Evolutionary conservation across 306 rosid species (phyloP).

Genomic region (Hippophae gyantsensis): DNA sequence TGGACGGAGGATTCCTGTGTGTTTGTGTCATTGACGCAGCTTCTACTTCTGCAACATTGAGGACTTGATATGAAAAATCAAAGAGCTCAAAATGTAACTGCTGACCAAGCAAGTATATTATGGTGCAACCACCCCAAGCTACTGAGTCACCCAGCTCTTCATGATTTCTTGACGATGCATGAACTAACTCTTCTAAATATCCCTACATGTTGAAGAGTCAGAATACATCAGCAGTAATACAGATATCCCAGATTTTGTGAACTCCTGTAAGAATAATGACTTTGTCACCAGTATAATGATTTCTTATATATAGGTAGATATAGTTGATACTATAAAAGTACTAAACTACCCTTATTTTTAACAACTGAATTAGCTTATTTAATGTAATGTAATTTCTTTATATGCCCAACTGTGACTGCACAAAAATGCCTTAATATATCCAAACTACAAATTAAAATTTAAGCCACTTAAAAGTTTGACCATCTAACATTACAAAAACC

Average conservation of each 20-base stretch:
- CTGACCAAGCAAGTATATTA: conserved; percentile 92
- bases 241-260: conserved; percentile 13
- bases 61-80: conserved; percentile 90
- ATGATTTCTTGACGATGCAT: conserved; percentile 49
- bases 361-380: too few relatives aligned
- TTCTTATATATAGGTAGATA: not conserved
- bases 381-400: too few relatives aligned
- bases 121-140: conserved; percentile 99
- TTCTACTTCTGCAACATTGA: conserved; percentile 93
- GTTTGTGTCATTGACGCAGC: conserved; percentile 43
- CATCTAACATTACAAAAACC: too few relatives aligned
- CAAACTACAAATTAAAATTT: too few relatives aligned
- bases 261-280: conserved; percentile 6
- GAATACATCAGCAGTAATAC: conserved; percentile 17
- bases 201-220: conserved; percentile 44
- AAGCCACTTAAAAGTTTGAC: too few relatives aligned
- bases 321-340: too few relatives aligned
- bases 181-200: conserved; percentile 74
- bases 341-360: too few relatives aligned
- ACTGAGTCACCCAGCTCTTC: conserved; percentile 89
- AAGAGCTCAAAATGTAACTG: conserved; percentile 95
- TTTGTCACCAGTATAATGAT: not conserved
- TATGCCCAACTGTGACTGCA: too few relatives aligned
- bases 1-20: conserved; percentile 48
- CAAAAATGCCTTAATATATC: too few relatives aligned